Percentiles rank a stretch among this genome's conserved stretches.
Evolutionary conservation across 2,329 filamentous ascomycete genomes (phyloP).

Genomic region (Dactylellina haptotyla): DNA sequence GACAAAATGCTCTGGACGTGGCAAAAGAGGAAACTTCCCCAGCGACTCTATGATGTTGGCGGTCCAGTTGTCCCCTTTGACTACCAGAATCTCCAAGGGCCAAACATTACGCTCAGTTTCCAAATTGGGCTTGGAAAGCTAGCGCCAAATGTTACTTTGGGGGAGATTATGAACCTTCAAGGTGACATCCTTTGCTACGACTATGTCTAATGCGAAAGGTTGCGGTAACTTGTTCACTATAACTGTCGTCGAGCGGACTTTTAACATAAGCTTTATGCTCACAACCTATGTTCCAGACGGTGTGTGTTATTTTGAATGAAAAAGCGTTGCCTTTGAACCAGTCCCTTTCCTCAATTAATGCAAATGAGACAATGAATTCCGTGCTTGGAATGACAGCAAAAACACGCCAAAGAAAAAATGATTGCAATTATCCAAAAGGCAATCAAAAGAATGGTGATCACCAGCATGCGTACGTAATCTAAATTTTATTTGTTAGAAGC

Average conservation of each 20-base stretch:
- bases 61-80: conserved; percentile 59
- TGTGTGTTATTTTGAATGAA: conserved; percentile 19
- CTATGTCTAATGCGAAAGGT: conserved; percentile 50
- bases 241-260: too few relatives aligned
- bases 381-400: too few relatives aligned
- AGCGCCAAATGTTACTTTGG: conserved; percentile 58
- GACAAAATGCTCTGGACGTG: conserved; percentile 61
- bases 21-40: conserved; percentile 59
- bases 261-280: too few relatives aligned
- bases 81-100: conserved; percentile 33
- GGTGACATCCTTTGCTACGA: conserved; percentile 56
- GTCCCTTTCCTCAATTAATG: too few relatives aligned
- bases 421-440: too few relatives aligned
- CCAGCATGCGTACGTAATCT: not conserved
- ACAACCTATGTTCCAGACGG: not conserved
- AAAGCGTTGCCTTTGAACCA: conserved; percentile 16
- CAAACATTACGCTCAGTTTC: conserved; percentile 60
- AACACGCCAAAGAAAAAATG: not conserved
- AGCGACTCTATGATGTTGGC: conserved; percentile 60
- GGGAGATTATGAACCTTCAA: conserved; percentile 59
- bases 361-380: too few relatives aligned
- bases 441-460: not conserved
- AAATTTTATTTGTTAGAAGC: not conserved
- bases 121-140: conserved; percentile 59
- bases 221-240: too few relatives aligned